These are phyloP conservation scores for Rhodotorula kratochvilovae DNA, from an alignment of 768 basidiomycete genomes.

Conservation along the genomic window DNA sequence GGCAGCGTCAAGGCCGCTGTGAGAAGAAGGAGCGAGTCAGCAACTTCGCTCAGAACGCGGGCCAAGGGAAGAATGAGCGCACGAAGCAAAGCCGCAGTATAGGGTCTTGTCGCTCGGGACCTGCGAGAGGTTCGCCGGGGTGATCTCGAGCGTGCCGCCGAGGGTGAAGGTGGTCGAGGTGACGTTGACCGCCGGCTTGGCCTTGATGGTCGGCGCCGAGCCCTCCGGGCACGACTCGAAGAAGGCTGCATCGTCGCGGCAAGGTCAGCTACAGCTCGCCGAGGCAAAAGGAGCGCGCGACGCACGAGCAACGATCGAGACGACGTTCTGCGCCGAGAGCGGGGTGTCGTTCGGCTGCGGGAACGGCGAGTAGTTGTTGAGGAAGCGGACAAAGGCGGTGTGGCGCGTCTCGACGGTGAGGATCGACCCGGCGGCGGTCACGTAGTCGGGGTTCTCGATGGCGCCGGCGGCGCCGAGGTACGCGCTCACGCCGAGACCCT, in stretches of 20 bases:
- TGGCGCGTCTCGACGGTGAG: constrained; percentile 55
- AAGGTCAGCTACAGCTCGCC: accelerated
- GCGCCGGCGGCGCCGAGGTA: constrained; percentile 51
- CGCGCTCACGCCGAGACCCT: constrained; percentile 16
- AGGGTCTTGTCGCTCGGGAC: constrained; percentile 1
- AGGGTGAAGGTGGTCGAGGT: constrained; percentile 44
- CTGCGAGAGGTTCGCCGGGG: constrained; percentile 13
- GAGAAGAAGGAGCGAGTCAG: background rate
- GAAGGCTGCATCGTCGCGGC: constrained; percentile 27
- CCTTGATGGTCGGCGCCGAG: constrained; percentile 54
- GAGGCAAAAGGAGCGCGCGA: background rate
- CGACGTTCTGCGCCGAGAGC: constrained; percentile 62
- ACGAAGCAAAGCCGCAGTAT: constrained; percentile 38
- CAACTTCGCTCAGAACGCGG: too few species aligned
- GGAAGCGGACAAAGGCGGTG: constrained; percentile 36
- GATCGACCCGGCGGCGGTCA: constrained; percentile 59
- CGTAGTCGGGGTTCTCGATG: constrained; percentile 47
- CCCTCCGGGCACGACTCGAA: constrained; percentile 56
- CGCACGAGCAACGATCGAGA: constrained; percentile 46
- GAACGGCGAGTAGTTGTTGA: constrained; percentile 58
- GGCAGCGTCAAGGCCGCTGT: background rate
- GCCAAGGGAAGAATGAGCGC: background rate
- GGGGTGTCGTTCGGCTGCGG: constrained; percentile 55
- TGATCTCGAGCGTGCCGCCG: constrained; percentile 45
- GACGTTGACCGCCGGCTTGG: constrained; percentile 54